A percentile compares a stretch with the other conserved stretches of the same genome.
phyloP scores from a whole-genome alignment of 306 rosid genomes.

The Sechiopsis laciniata region DNA sequence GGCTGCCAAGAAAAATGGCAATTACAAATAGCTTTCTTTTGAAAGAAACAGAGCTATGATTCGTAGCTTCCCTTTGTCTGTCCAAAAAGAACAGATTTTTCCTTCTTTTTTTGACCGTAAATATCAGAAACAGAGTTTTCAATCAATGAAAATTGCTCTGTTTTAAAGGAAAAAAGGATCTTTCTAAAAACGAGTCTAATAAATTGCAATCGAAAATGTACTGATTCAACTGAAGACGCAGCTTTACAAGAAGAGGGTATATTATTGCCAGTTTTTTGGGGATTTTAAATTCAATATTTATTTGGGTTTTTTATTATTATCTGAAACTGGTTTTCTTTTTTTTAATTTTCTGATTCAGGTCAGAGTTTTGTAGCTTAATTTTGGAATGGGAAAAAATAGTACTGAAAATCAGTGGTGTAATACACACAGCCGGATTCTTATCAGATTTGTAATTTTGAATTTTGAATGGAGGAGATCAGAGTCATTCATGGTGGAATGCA shows the following conservation, averaged over 20 bases:
- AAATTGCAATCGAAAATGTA: slow-evolving; percentile 32
- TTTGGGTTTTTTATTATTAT: slow-evolving; percentile 5
- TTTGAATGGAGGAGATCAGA: slow-evolving; percentile 11
- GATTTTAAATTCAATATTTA: slow-evolving; percentile 23
- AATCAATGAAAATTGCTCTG: background rate
- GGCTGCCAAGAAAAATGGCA: too few relatives aligned
- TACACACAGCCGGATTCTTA: background rate
- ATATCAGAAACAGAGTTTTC: background rate
- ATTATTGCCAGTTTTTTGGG: slow-evolving; percentile 27
- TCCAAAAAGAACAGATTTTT: background rate
- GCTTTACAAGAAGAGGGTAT: slow-evolving; percentile 20
- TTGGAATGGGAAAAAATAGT: background rate
- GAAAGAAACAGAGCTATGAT: too few relatives aligned
- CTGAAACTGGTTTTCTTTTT: too few relatives aligned
- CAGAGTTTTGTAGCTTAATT: background rate
- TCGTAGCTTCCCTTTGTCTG: too few relatives aligned
- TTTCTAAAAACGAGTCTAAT: slow-evolving; percentile 28
- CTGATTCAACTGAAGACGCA: slow-evolving; percentile 11
- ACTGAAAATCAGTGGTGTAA: background rate
- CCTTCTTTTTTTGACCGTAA: too few relatives aligned
- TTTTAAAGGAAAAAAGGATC: slow-evolving; percentile 23
- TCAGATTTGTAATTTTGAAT: background rate
- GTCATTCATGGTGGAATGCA: too few relatives aligned
- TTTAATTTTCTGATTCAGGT: too few relatives aligned
- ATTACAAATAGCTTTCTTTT: too few relatives aligned